Conservation (phyloP, 2,329 filamentous ascomycete genomes). For the Fusarium keratoplasticum region DNA sequence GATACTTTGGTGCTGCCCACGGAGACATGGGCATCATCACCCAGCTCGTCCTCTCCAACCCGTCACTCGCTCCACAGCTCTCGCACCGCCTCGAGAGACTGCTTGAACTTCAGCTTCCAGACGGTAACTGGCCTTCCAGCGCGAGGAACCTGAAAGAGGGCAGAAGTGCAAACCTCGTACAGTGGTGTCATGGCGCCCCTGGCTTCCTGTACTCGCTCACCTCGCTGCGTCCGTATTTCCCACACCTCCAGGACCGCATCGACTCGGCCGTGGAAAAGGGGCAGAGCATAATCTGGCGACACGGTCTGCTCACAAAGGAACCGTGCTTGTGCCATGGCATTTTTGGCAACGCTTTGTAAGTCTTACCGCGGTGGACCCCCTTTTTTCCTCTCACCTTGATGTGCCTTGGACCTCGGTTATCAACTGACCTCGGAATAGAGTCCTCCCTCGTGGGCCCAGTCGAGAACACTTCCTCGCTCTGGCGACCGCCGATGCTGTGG, state of each 20-base stretch:
- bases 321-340: conserved; percentile 75
- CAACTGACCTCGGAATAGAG: conserved; percentile 41
- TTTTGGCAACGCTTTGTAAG: conserved; percentile 71
- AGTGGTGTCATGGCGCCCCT: conserved; percentile 76
- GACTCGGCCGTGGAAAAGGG: conserved; percentile 63
- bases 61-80: conserved; percentile 64
- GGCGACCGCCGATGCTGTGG: conserved; percentile 67
- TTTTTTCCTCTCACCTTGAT: conserved; percentile 47
- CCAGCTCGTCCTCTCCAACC: conserved; percentile 72
- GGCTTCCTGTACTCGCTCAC: conserved; percentile 70
- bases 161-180: conserved; percentile 62
- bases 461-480: conserved; percentile 68
- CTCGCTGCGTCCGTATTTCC: conserved; percentile 67
- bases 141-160: conserved; percentile 55
- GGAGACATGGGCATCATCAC: conserved; percentile 77
- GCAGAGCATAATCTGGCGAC: conserved; percentile 64
- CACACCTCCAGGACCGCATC: conserved; percentile 64
- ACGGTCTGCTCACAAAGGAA: conserved; percentile 71
- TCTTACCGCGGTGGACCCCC: conserved; percentile 51
- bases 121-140: conserved; percentile 73
- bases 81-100: conserved; percentile 65
- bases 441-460: conserved; percentile 47
- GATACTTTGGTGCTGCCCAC: conserved; percentile 74
- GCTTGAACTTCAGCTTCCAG: conserved; percentile 68
- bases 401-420: conserved; percentile 26